A percentile compares a stretch with the other conserved stretches of the same genome.
These are phyloP conservation scores for Xylaria digitata DNA, from an alignment of 2,329 filamentous ascomycete species.

Conservation along the genomic window DNA sequence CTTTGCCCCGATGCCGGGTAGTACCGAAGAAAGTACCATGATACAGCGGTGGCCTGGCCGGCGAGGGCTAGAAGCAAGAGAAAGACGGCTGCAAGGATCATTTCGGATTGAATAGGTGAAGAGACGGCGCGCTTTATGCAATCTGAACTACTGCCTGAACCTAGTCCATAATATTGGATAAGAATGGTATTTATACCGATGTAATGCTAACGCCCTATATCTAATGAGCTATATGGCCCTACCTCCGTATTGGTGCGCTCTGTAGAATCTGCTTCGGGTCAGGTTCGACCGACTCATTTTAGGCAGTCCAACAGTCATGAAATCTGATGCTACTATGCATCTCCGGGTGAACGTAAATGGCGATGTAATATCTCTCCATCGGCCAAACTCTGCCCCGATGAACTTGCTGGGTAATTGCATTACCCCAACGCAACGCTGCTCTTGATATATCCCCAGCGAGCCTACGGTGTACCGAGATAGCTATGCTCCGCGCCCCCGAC, in stretches of 20 bases:
- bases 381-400: conserved; percentile 39
- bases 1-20: conserved; percentile 50
- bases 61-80: conserved; percentile 44
- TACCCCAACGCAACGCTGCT: conserved; percentile 19
- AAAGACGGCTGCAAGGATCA: conserved; percentile 38
- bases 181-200: conserved; percentile 15
- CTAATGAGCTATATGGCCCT: not conserved
- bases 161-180: conserved; percentile 5
- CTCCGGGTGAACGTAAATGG: not conserved
- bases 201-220: not conserved
- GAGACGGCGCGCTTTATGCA: not conserved
- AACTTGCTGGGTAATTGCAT: conserved; percentile 15
- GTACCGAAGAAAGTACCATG: conserved; percentile 53
- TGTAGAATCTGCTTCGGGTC: conserved; percentile 9
- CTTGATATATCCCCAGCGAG: not conserved
- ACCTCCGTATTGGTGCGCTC: not conserved
- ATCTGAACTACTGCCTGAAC: not conserved
- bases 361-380: not conserved
- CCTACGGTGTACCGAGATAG: not conserved
- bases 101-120: conserved; percentile 14
- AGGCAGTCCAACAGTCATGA: conserved; percentile 18
- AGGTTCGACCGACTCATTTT: conserved; percentile 34
- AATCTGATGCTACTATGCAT: not conserved
- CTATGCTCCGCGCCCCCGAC: not conserved
- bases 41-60: conserved; percentile 46